Conservation (phyloP, 1,284 basidiomycete species). For the Tilletia caries region DNA sequence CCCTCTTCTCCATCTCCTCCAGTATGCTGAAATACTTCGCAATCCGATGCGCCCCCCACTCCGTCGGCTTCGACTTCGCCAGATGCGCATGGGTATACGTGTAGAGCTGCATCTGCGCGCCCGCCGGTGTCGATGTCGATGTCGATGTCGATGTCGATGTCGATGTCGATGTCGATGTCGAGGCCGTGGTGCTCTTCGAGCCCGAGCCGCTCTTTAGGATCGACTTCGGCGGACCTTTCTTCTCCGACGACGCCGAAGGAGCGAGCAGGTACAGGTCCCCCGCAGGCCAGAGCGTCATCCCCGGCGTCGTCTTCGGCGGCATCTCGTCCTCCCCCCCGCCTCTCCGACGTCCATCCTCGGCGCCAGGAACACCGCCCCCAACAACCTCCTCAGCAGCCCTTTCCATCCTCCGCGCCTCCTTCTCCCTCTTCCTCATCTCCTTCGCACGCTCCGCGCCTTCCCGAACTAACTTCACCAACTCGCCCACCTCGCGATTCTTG, state of each 20-base stretch:
- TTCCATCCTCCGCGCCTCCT: background rate
- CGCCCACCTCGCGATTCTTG: conserved; percentile 3
- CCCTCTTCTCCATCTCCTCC: background rate
- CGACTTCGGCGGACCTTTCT: background rate
- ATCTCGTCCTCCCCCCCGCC: too few relatives aligned
- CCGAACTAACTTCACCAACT: background rate
- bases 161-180: background rate
- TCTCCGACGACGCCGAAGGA: background rate
- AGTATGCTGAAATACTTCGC: background rate
- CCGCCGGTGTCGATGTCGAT: background rate
- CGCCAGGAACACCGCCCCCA: background rate
- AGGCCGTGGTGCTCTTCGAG: background rate
- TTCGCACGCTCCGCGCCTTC: background rate
- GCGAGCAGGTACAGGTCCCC: conserved; percentile 8
- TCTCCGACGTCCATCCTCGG: background rate
- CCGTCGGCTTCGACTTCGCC: conserved; percentile 5
- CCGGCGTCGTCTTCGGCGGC: background rate
- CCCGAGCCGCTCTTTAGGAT: conserved; percentile 10
- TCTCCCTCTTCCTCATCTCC: conserved; percentile 9
- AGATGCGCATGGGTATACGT: conserved; percentile 1
- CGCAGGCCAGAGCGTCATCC: conserved; percentile 10
- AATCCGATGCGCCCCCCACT: conserved; percentile 1
- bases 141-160: background rate
- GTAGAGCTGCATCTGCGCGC: background rate
- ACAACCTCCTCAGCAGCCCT: conserved; percentile 3